Percentiles rank a stretch among this genome's conserved stretches.
phyloP scores from a whole-genome alignment of 208 protist genomes.

The Crithidia thermophila region DNA sequence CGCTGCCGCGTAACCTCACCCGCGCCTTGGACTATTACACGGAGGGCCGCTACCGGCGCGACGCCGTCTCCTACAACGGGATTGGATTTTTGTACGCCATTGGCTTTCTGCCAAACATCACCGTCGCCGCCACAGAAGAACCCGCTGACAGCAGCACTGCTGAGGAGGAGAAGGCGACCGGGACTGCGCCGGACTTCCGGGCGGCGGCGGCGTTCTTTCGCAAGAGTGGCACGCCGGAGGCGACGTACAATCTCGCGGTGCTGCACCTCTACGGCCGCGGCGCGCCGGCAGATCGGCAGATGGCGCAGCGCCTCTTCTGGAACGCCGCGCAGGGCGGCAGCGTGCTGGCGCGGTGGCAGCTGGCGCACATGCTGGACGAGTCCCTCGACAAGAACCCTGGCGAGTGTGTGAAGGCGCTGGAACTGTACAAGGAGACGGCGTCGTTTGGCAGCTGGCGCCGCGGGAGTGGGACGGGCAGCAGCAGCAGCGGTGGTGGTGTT shows the following conservation, averaged over 20 bases:
- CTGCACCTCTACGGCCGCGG: conserved; percentile 72
- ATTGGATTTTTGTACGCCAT: conserved; percentile 84
- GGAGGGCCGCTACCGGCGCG: conserved; percentile 40
- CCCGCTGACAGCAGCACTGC: background rate
- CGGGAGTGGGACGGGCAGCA: background rate
- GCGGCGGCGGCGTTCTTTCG: conserved; percentile 60
- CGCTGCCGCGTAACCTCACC: conserved; percentile 51
- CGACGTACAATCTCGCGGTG: conserved; percentile 84
- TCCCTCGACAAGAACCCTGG: conserved; percentile 5
- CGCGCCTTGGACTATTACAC: conserved; percentile 67
- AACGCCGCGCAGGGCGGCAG: conserved; percentile 46
- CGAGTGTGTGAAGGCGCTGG: conserved; percentile 42
- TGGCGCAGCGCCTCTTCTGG: conserved; percentile 50
- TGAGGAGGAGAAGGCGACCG: background rate
- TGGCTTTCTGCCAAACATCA: conserved; percentile 57
- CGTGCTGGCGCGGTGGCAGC: conserved; percentile 75
- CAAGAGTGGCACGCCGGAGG: conserved; percentile 34
- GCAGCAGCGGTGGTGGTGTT: background rate
- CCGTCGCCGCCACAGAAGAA: background rate
- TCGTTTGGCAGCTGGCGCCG: conserved; percentile 54
- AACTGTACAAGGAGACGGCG: conserved; percentile 46
- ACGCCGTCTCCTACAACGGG: conserved; percentile 72
- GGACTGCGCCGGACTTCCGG: conserved; percentile 43
- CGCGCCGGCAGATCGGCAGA: conserved; percentile 30
- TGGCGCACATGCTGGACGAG: conserved; percentile 43